These are phyloP conservation scores for Kwoniella europaea DNA, from an alignment of 768 basidiomycete genomes.

Conservation along the genomic window DNA sequence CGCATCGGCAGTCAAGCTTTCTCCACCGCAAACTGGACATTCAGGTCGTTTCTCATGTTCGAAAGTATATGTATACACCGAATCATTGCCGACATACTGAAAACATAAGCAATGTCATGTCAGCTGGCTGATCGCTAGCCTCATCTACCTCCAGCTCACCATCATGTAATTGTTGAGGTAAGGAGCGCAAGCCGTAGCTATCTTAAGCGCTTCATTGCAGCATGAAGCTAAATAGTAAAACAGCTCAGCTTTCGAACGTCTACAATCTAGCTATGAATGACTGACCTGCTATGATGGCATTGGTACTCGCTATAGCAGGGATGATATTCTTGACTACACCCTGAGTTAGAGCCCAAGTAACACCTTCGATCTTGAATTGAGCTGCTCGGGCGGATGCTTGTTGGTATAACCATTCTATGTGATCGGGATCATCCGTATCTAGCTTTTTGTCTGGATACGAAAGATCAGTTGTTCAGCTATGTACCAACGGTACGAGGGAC, in stretches of 20 bases:
- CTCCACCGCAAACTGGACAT: constrained; percentile 97
- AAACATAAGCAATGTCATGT: too few species aligned
- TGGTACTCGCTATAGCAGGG: constrained; percentile 97
- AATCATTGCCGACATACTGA: constrained; percentile 88
- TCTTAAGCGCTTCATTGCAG: constrained; percentile 99
- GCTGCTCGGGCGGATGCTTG: constrained; percentile 79
- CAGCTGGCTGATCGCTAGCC: not conserved
- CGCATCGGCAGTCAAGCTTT: constrained; percentile 75
- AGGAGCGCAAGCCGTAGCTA: constrained; percentile 91
- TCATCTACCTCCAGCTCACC: constrained; percentile 38
- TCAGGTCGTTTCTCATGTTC: constrained; percentile 89
- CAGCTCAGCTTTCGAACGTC: not conserved
- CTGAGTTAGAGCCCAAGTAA: constrained; percentile 96
- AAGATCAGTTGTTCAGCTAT: not conserved
- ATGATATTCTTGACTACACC: constrained; percentile 99
- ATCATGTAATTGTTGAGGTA: constrained; percentile 93
- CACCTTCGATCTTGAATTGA: constrained; percentile 96
- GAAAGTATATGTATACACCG: constrained; percentile 96
- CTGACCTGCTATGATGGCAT: constrained; percentile 93
- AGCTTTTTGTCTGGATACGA: constrained; percentile 78
- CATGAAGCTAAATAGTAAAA: constrained; percentile 74
- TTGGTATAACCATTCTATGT: constrained; percentile 90
- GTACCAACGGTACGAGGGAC: not conserved
- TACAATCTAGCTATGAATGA: constrained; percentile 1
- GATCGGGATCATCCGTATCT: constrained; percentile 95